Evolutionary conservation across 495 filamentous ascomycete species (phyloP).

Genomic region (Penicillium macrosclerotiorum): DNA sequence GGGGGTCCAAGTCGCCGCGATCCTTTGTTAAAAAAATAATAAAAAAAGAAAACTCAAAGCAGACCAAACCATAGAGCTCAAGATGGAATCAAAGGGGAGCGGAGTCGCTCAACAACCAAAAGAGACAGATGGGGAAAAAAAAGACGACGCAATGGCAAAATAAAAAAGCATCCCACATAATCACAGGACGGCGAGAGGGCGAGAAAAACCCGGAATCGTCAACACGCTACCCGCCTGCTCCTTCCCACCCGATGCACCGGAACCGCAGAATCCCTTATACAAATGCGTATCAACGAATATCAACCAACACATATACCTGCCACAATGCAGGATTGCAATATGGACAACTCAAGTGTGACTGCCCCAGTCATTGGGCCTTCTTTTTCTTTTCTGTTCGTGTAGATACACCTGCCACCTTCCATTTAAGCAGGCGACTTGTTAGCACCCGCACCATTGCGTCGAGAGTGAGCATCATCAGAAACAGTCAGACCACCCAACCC

Average conservation of each 20-base stretch:
- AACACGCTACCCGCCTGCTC: slow-evolving; percentile 50
- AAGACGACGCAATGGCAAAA: too few relatives aligned
- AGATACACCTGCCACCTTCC: slow-evolving; percentile 11
- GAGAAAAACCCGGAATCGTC: slow-evolving; percentile 33
- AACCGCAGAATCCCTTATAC: slow-evolving; percentile 51
- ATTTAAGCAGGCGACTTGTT: slow-evolving; percentile 51
- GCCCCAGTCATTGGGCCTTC: slow-evolving; percentile 19
- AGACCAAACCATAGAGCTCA: slow-evolving; percentile 33
- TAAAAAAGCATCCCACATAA: slow-evolving; percentile 28
- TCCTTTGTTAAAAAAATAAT: slow-evolving; percentile 29
- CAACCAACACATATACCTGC: slow-evolving; percentile 60
- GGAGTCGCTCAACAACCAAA: slow-evolving; percentile 32
- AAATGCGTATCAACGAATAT: slow-evolving; percentile 57
- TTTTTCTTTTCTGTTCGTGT: too few relatives aligned
- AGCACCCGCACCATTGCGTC: slow-evolving; percentile 66
- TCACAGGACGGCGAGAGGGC: slow-evolving; percentile 28
- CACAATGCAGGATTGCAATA: slow-evolving; percentile 37
- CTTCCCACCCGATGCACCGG: slow-evolving; percentile 52
- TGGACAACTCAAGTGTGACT: slow-evolving; percentile 39
- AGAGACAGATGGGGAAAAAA: slow-evolving; percentile 31
- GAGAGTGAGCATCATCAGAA: slow-evolving; percentile 70
- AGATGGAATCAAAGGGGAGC: slow-evolving; percentile 37
- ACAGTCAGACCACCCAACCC: slow-evolving; percentile 80
- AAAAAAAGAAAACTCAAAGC: too few relatives aligned
- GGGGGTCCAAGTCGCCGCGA: slow-evolving; percentile 20